phyloP scores from a whole-genome alignment of 345 rosid species.

The Anacardium occidentale region DNA sequence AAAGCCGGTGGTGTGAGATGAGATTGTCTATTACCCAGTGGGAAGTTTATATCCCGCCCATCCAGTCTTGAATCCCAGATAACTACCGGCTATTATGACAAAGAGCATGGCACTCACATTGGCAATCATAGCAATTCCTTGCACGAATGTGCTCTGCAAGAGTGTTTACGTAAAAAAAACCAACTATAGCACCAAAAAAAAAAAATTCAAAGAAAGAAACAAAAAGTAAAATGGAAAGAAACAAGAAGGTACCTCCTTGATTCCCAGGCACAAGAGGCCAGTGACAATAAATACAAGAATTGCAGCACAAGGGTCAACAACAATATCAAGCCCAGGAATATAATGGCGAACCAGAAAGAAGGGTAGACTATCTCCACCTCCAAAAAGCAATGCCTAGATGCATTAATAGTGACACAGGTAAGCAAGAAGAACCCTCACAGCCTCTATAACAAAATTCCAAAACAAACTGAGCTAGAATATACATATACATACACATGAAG shows the following conservation, averaged over 20 bases:
- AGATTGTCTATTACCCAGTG: constrained; percentile 60
- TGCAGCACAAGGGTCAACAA: constrained; percentile 93
- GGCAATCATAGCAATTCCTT: constrained; percentile 66
- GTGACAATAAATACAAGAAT: constrained; percentile 72
- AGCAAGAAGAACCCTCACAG: too few relatives aligned
- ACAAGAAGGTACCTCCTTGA: constrained; percentile 68
- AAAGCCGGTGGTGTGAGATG: neutral
- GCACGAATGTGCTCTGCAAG: constrained; percentile 83
- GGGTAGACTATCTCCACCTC: constrained; percentile 76
- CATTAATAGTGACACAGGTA: constrained; percentile 12
- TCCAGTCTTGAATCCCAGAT: constrained; percentile 85
- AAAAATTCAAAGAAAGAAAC: neutral
- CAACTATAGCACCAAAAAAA: neutral
- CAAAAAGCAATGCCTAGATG: constrained; percentile 80
- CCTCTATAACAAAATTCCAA: too few relatives aligned
- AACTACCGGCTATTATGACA: constrained; percentile 77
- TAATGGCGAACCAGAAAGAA: constrained; percentile 68
- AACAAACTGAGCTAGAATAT: too few relatives aligned
- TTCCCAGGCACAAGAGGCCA: constrained; percentile 87
- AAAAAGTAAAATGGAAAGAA: constrained; percentile 13
- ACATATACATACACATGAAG: too few relatives aligned
- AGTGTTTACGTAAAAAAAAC: constrained; percentile 5
- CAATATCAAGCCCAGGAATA: constrained; percentile 77
- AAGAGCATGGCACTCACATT: constrained; percentile 82
- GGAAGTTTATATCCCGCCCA: constrained; percentile 91